phyloP scores from a whole-genome alignment of 768 basidiomycete species.

The Dentipellis fragilis region DNA sequence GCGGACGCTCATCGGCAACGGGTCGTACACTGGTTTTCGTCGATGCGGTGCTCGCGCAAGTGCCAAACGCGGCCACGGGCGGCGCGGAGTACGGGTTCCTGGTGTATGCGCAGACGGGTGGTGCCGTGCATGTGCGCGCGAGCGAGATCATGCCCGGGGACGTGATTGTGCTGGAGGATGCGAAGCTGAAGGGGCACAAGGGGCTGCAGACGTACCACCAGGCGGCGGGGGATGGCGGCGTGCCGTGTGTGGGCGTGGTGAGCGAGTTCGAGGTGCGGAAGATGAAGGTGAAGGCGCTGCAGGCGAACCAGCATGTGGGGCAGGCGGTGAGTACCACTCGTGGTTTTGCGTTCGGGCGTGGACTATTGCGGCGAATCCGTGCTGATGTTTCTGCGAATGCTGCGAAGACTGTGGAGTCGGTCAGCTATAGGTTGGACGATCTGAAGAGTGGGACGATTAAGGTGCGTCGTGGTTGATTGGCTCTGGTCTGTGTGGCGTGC shows the following conservation, averaged over 20 bases:
- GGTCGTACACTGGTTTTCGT: slow-evolving; percentile 80
- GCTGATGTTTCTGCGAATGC: slow-evolving; percentile 8
- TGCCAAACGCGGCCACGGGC: slow-evolving; percentile 44
- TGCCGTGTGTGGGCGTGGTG: slow-evolving; percentile 64
- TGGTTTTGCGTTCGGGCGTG: neutral
- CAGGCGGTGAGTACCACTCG: slow-evolving; percentile 48
- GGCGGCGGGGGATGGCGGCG: slow-evolving; percentile 34
- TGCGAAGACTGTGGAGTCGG: slow-evolving; percentile 54
- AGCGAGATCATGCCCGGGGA: slow-evolving; percentile 87
- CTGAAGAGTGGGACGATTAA: slow-evolving; percentile 77
- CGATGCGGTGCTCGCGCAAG: slow-evolving; percentile 49
- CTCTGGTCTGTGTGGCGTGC: neutral
- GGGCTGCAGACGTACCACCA: slow-evolving; percentile 68
- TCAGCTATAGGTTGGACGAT: slow-evolving; percentile 85
- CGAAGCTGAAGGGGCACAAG: slow-evolving; percentile 72
- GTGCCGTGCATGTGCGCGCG: slow-evolving; percentile 55
- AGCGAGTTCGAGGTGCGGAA: slow-evolving; percentile 82
- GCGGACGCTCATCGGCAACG: slow-evolving; percentile 72
- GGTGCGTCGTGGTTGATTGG: slow-evolving; percentile 29
- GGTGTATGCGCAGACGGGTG: slow-evolving; percentile 62
- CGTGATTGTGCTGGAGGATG: slow-evolving; percentile 64
- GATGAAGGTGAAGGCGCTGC: slow-evolving; percentile 73
- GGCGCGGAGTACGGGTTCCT: slow-evolving; percentile 57
- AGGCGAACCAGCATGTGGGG: slow-evolving; percentile 81
- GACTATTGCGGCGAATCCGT: neutral